Evolutionary conservation across 345 rosid species (phyloP).

Genomic region (Microthlaspi erraticum): DNA sequence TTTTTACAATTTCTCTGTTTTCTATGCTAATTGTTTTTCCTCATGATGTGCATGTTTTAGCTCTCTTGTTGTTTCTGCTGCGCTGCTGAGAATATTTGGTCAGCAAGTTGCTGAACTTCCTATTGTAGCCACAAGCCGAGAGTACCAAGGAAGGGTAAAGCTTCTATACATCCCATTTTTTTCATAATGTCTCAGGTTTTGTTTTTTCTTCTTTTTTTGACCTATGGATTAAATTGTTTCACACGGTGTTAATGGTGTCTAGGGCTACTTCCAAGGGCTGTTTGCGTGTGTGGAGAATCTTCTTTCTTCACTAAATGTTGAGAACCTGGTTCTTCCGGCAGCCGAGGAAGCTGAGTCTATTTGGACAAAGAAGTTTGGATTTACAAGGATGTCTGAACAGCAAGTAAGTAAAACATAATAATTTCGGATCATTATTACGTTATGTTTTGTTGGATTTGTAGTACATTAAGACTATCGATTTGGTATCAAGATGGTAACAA

Average conservation of each 20-base stretch:
- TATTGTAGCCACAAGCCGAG: constrained; percentile 87
- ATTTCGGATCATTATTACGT: not conserved
- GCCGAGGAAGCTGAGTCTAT: constrained; percentile 95
- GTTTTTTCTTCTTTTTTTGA: not conserved
- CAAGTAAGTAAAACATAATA: constrained; percentile 54
- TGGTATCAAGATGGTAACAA: constrained; percentile 5
- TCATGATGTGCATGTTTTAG: constrained; percentile 44
- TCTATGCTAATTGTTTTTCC: constrained; percentile 22
- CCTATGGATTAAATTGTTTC: not conserved
- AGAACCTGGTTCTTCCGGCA: constrained; percentile 91
- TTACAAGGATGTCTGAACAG: constrained; percentile 72
- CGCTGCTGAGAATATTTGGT: constrained; percentile 89
- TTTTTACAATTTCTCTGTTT: constrained; percentile 13
- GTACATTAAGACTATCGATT: not conserved
- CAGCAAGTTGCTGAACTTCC: constrained; percentile 97
- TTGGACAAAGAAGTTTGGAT: constrained; percentile 92
- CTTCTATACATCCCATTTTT: not conserved
- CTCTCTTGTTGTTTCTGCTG: constrained; percentile 90
- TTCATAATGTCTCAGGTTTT: no score
- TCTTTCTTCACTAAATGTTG: constrained; percentile 72
- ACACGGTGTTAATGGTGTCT: constrained; percentile 4
- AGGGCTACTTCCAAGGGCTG: constrained; percentile 94
- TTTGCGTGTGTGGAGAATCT: constrained; percentile 84
- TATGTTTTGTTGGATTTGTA: constrained; percentile 1
- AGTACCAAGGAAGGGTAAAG: constrained; percentile 90